Base-by-base conservation (phyloP, 805 yeast genomes). In the Myxozyma geophila region DNA sequence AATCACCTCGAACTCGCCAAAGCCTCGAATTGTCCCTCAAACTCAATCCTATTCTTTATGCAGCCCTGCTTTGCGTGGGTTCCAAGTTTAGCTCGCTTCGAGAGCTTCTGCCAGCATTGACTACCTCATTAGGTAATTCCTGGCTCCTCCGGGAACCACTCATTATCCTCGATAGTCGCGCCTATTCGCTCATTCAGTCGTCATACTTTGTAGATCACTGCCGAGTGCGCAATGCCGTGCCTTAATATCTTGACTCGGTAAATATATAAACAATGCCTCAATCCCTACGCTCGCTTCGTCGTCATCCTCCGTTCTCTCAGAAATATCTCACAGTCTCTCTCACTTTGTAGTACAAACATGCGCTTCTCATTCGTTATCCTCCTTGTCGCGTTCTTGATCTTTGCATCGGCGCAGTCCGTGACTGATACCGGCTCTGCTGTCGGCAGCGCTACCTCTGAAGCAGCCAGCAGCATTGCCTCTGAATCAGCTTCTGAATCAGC, bases 141-240 rank as follows among this genome's bases (percentile, higher is more conserved):
- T 43, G 40, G 1, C n/a, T 33, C 40, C 36, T 47, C n/a, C 13
- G 33, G n/a, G n/a, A 43, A 10, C 48, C 10, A n/a, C 6, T 43
- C 23, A 17, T 21, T 43, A 17, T 43, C 23, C 48, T n/a, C 15
- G 48, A 21, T 5, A 17, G 21, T 43, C 12, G 12, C 21, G 3
- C 23, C 28, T 10, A 47, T 47, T 47, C 51, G 51, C 51, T 35
- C 53, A 49, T 49, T 9, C 23, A 6, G 40, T 37, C 44, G 54
- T 51, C 54, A 37, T 36, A 15, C 23, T 35, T 28, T 37, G 54
- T 51, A 51, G 54, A 51, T 51, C 54, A 23, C 54, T 35, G 17
- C 28, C 54, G 12, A 9, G 33, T 35, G 13, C n/a, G 2, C 28
- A 28, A 28, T 28, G 2, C 41, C n/a, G 41, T 12, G 41, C 13